A percentile compares a stretch with the other conserved stretches of the same genome.
Evolutionary conservation across 441 rosid species (phyloP).

Genomic region (Sinapis alba): DNA sequence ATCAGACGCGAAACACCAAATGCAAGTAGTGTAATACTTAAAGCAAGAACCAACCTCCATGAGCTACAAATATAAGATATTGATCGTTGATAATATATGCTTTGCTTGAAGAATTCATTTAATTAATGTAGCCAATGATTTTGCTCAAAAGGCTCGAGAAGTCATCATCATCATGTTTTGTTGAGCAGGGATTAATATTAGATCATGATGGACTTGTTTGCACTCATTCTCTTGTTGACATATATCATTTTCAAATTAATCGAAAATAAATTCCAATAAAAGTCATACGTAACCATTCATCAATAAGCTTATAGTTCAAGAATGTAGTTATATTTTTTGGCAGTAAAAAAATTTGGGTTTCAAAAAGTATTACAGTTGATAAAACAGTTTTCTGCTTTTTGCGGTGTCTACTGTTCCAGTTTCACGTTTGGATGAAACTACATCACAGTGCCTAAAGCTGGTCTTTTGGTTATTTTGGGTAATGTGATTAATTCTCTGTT

Average conservation of each 20-base stretch:
- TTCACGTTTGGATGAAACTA: no score
- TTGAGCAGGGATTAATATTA: neutral
- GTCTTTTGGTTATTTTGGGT: no score
- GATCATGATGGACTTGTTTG: neutral
- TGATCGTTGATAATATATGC: neutral
- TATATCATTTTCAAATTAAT: neutral
- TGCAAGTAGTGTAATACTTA: neutral
- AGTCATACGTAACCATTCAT: neutral
- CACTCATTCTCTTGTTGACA: neutral
- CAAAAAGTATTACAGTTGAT: neutral
- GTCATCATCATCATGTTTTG: neutral
- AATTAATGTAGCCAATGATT: neutral
- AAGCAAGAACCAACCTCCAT: neutral
- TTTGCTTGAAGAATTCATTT: neutral
- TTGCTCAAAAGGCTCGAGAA: neutral
- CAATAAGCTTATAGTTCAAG: neutral
- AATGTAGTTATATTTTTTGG: neutral
- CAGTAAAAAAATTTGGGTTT: neutral
- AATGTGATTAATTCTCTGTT: no score
- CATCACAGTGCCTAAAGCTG: no score
- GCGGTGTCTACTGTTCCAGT: no score
- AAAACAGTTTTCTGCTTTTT: no score
- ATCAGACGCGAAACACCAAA: neutral
- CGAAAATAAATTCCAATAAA: neutral
- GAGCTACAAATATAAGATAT: neutral